Evolutionary conservation across 192 early-diverging fungal genomes (phyloP), one percentile per base, ranked within the genome.

Genomic region (Haplosporangium gracile): DNA sequence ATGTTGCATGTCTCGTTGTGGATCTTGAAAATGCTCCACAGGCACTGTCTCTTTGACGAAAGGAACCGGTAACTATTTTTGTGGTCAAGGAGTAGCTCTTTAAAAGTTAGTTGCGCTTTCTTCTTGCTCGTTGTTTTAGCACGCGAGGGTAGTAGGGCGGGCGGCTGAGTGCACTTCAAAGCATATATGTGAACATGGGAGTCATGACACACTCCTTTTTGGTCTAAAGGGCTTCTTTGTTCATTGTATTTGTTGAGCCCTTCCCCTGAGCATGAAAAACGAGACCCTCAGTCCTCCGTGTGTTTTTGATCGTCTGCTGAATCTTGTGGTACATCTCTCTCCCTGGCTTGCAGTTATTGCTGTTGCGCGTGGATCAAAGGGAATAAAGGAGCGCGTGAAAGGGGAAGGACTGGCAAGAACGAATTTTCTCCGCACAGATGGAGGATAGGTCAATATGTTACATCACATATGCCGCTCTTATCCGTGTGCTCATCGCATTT

Each of bases 1-100:
- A 94, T 94, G 72, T 94, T 94, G 70, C 92, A 91, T 0, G 94
- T 92, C 79, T 95, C 94, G 69, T 95, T 95, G 71, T 95, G 94
- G 47, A 94, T 74, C 74, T 82, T 88, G 79, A 95, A 94, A 68
- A 95, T 93, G 11, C 91, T 91, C 82, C 84, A 76, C 15, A 93
- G 79, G 57, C 92, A 94, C 26, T 88, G 83, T 53, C 88, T 72
- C 32, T 89, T 90, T 60, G 85, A 89, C 26, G 89, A 87, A 29
- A 88, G 80, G 72, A 92, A 93, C 1, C 93, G 93, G 68, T 93
- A 92, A 5, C 92, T 86, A 63, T 32, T 29, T 38, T 18, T 34
- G 42, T 65, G 36, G 2, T 65, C 43, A 60, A 60, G 63, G 69
- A n/a, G 34, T 11, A 45, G 29, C 4, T 49, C 5, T 60, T 11